Base-by-base conservation (phyloP, 768 basidiomycete genomes). In the Hypsizygus marmoreus region DNA sequence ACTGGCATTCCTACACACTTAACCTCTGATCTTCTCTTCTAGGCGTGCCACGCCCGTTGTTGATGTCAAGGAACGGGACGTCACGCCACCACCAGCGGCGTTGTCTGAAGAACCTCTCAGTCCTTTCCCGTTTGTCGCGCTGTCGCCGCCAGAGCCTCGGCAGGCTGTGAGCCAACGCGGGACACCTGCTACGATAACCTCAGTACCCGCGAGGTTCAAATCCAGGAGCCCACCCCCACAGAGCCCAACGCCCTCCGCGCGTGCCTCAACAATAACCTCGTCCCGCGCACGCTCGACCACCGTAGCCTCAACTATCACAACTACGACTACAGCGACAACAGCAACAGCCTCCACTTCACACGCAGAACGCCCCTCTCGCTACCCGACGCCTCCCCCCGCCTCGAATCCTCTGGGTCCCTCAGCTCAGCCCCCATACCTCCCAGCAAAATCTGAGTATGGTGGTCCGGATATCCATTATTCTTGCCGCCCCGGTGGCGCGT, bases 401-500 rank as follows among this genome's bases (percentile, higher is more conserved):
- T 58, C 66, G 8, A 66, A 75, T 30, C 76, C 70, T 11, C 65
- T 79, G 4, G 80, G 80, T 0, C 81, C 86, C 2, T 71, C 78
- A 20, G 74, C 74, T 0, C 67, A 61, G 33, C 58, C 53, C 24
- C 82, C 83, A 3, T 82, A 78, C 55, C 63, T 83, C 8, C 77
- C 79, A 5, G 73, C 70, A 4, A 62, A 69, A 51, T 75, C 74
- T 1, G 70, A 74, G 20, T 71, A 73, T 40, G 74, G 71, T 2
- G 75, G 75, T 1, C 73, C 73, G 4, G 67, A 70, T 40, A 70
- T 83, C 20, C 51, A 65, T 13, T 76, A 75, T 47, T 88, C 87
- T 5, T 85, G 80, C 55, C 80, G 88, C 19, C 81, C 84, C 6
- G 76, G 79, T 16, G 88, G 86, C 1, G 73, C 81, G 2, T 76